A percentile compares a stretch with the other conserved stretches of the same genome.
These are phyloP conservation scores for Selaginella moellendorffii DNA, from an alignment of 75 land plant genomes.

Conservation along the genomic window DNA sequence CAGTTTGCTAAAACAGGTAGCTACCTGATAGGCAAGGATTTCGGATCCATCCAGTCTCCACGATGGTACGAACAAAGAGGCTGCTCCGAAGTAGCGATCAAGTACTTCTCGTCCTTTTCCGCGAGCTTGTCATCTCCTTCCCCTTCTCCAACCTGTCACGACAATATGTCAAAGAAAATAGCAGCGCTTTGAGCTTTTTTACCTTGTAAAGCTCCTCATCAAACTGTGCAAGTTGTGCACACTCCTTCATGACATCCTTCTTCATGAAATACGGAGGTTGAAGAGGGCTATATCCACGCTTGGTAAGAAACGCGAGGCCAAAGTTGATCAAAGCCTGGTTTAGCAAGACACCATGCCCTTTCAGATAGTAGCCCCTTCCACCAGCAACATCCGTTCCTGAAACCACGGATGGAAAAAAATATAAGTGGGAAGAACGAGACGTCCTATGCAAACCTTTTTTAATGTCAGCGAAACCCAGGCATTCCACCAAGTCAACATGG, in stretches of 20 bases:
- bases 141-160: too few species aligned
- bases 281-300: neutral
- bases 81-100: slow-evolving; percentile 6
- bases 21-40: neutral
- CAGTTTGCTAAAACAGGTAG: neutral
- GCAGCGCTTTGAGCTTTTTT: too few species aligned
- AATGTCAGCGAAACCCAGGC: neutral
- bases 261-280: slow-evolving; percentile 5
- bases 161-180: too few species aligned
- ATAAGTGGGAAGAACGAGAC: neutral
- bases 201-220: slow-evolving; percentile 10
- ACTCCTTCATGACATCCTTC: slow-evolving; percentile 1
- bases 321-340: neutral
- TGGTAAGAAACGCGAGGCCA: neutral
- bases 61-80: slow-evolving; percentile 8
- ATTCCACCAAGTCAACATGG: neutral
- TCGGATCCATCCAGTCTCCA: slow-evolving; percentile 2
- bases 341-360: neutral
- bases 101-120: slow-evolving; percentile 1
- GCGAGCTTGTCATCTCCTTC: too few species aligned
- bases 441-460: neutral
- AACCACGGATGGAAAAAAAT: neutral
- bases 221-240: slow-evolving; percentile 7
- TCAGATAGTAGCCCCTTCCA: slow-evolving; percentile 1
- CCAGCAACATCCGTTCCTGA: slow-evolving; percentile 5